A percentile compares a stretch with the other conserved stretches of the same genome.
Evolutionary conservation across 169 alveolate genomes (phyloP).

Genomic region (Babesia ovis): DNA sequence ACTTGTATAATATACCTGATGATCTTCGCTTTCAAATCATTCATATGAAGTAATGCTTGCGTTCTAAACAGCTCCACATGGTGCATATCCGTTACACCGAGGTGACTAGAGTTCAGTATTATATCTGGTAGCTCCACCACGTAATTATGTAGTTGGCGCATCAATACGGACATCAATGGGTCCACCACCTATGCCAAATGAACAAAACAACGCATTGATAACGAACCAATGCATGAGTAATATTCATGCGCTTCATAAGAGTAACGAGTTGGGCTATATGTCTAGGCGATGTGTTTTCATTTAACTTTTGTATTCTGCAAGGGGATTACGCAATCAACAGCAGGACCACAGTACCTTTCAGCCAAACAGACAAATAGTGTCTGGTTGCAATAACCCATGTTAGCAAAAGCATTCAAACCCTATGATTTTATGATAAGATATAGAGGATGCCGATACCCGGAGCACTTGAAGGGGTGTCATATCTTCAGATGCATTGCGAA

Average conservation of each 20-base stretch:
- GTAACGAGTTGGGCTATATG: constrained; percentile 46
- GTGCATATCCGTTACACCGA: constrained; percentile 9
- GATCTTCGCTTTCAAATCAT: neutral
- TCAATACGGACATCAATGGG: constrained; percentile 31
- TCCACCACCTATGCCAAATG: constrained; percentile 13
- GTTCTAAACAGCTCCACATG: constrained; percentile 28
- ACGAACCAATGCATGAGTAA: constrained; percentile 47
- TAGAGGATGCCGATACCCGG: constrained; percentile 27
- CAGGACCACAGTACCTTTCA: neutral
- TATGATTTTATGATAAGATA: neutral
- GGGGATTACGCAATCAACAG: neutral
- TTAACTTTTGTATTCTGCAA: constrained; percentile 25
- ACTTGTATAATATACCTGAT: constrained; percentile 5
- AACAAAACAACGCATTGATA: too few species aligned
- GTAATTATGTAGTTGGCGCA: constrained; percentile 33
- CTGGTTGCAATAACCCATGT: constrained; percentile 34
- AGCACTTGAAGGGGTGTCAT: constrained; percentile 52
- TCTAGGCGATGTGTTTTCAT: constrained; percentile 51
- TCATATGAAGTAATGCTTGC: constrained; percentile 18
- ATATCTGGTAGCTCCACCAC: constrained; percentile 41
- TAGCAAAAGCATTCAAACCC: constrained; percentile 53
- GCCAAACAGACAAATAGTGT: constrained; percentile 8
- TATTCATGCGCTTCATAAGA: constrained; percentile 25
- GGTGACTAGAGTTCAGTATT: constrained; percentile 20
- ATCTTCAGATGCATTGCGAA: constrained; percentile 34